phyloP scores from a whole-genome alignment of 495 filamentous ascomycete genomes.

The Ascobolus immersus region DNA sequence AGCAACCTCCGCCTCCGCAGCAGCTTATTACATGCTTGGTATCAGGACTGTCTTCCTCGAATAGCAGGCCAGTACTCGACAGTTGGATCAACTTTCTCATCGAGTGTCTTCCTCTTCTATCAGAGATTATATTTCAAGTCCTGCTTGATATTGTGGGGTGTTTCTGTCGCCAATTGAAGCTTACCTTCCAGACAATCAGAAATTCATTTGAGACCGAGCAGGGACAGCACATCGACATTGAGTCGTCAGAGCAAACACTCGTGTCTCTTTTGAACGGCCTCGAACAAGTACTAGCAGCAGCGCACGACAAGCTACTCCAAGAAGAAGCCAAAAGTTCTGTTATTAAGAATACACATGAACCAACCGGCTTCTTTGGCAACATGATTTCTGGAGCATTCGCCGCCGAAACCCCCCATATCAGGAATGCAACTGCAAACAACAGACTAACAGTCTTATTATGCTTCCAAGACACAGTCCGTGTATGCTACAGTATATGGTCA shows the following conservation, averaged over 20 bases:
- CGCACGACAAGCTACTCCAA: slow-evolving; percentile 54
- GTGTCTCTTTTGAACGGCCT: slow-evolving; percentile 67
- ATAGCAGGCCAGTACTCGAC: slow-evolving; percentile 53
- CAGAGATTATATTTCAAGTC: slow-evolving; percentile 63
- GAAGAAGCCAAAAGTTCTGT: slow-evolving; percentile 44
- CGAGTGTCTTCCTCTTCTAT: slow-evolving; percentile 60
- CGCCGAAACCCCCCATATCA: slow-evolving; percentile 45
- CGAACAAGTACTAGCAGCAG: slow-evolving; percentile 66
- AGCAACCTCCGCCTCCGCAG: slow-evolving; percentile 32
- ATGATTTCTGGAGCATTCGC: slow-evolving; percentile 88
- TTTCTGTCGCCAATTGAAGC: slow-evolving; percentile 47
- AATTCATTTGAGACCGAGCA: slow-evolving; percentile 23
- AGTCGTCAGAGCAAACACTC: slow-evolving; percentile 36
- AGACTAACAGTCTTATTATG: slow-evolving; percentile 80
- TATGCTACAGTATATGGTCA: slow-evolving; percentile 84
- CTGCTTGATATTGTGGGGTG: slow-evolving; percentile 75
- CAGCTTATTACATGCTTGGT: slow-evolving; percentile 60
- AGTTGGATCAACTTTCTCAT: slow-evolving; percentile 76
- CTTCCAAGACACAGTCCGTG: slow-evolving; percentile 80
- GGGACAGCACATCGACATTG: slow-evolving; percentile 6
- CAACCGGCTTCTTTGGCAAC: slow-evolving; percentile 82
- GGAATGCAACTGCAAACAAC: slow-evolving; percentile 69
- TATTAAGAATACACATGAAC: slow-evolving; percentile 56
- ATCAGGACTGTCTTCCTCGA: slow-evolving; percentile 49
- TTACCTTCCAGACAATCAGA: slow-evolving; percentile 29